A percentile compares a stretch with the other conserved stretches of the same genome.
phyloP scores from a whole-genome alignment of 345 rosid genomes.

The Nasturtium officinale region DNA sequence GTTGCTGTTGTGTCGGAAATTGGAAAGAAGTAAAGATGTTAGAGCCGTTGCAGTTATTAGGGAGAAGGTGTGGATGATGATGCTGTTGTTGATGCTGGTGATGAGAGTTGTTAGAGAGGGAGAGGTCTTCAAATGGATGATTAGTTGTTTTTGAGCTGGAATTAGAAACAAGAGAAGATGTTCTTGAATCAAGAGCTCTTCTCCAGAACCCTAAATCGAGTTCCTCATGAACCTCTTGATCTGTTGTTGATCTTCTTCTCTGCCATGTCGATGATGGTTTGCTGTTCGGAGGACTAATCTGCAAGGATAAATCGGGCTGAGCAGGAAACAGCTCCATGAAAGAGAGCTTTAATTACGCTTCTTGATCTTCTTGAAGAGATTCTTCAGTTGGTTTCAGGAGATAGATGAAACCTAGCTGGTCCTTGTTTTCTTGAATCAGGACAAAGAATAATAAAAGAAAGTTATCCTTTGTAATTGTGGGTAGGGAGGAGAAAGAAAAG shows the following conservation, averaged over 20 bases:
- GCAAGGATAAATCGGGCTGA: slow-evolving; percentile 44
- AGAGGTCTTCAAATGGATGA: slow-evolving; percentile 54
- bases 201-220: slow-evolving; percentile 49
- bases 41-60: slow-evolving; percentile 41
- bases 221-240: slow-evolving; percentile 37
- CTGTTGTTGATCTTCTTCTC: slow-evolving; percentile 51
- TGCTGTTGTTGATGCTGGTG: slow-evolving; percentile 18
- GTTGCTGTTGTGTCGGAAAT: slow-evolving; percentile 32
- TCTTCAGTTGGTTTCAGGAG: slow-evolving; percentile 6
- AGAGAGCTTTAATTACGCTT: slow-evolving; percentile 10
- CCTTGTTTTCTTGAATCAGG: slow-evolving; percentile 74
- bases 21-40: slow-evolving; percentile 46
- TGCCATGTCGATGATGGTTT: slow-evolving; percentile 57
- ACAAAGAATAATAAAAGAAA: slow-evolving; percentile 53
- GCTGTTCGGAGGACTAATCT: slow-evolving; percentile 44
- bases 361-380: slow-evolving; percentile 57
- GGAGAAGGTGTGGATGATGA: slow-evolving; percentile 35
- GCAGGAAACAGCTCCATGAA: slow-evolving; percentile 48
- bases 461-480: background rate
- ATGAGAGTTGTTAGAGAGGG: slow-evolving; percentile 58
- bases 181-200: slow-evolving; percentile 51
- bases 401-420: slow-evolving; percentile 25
- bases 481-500: slow-evolving; percentile 22
- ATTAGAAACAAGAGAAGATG: slow-evolving; percentile 52
- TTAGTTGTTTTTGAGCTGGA: slow-evolving; percentile 45